phyloP scores from a whole-genome alignment of 2,329 filamentous ascomycete genomes.

The Fusarium brevicatenulatum region DNA sequence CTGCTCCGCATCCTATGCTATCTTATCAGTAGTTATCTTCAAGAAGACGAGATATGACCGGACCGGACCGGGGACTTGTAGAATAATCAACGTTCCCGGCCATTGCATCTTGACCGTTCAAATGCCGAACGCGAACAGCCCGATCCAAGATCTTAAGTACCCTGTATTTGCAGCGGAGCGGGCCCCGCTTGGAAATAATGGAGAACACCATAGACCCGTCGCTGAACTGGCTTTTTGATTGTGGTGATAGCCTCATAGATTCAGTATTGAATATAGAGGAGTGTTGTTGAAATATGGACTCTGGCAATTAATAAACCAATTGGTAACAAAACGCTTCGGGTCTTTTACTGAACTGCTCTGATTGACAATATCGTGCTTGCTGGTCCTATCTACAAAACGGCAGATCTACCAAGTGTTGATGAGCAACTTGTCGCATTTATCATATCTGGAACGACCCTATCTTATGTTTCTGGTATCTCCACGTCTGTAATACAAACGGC shows the following conservation, averaged over 20 bases:
- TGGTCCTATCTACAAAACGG: background rate
- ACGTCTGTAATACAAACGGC: background rate
- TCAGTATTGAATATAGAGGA: too few relatives aligned
- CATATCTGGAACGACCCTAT: background rate
- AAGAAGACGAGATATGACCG: conserved; percentile 12
- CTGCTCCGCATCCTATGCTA: background rate
- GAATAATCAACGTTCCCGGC: conserved; percentile 1
- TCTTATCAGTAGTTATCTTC: background rate
- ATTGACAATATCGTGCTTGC: background rate
- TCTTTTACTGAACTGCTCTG: background rate
- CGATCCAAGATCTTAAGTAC: conserved; percentile 27
- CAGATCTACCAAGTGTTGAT: background rate
- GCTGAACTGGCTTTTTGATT: conserved; percentile 1
- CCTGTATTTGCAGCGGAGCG: conserved; percentile 19
- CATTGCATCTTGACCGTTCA: conserved; percentile 12
- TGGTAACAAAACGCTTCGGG: background rate
- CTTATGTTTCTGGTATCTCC: too few relatives aligned
- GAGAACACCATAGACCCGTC: conserved; percentile 36
- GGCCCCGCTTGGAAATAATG: background rate
- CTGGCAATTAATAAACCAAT: too few relatives aligned
- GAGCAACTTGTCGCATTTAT: background rate
- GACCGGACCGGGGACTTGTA: conserved; percentile 25
- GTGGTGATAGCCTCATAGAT: conserved; percentile 36
- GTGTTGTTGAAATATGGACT: background rate
- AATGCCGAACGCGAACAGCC: conserved; percentile 31